A percentile compares a stretch with the other conserved stretches of the same genome.
Conservation (phyloP, 2,329 filamentous ascomycete species). For the Lizonia empirigonia region DNA sequence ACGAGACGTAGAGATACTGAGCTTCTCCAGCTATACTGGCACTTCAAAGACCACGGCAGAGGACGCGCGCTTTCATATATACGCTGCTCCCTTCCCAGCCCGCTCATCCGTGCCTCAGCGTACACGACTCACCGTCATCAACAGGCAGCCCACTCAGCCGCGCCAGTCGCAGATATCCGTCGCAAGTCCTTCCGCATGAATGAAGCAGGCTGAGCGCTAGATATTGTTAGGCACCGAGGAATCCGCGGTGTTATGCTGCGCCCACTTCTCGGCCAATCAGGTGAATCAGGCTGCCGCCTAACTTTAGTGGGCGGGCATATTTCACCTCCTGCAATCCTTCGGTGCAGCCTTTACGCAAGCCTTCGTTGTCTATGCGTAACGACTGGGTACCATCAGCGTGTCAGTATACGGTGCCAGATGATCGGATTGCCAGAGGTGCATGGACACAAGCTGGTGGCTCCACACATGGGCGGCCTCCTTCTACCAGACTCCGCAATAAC, state of each 20-base stretch:
- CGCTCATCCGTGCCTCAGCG: constrained; percentile 11
- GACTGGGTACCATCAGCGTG: constrained; percentile 12
- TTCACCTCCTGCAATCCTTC: constrained; percentile 7
- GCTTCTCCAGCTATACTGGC: not conserved
- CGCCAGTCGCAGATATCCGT: constrained; percentile 12
- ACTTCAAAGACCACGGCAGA: constrained; percentile 1
- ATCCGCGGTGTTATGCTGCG: constrained; percentile 9
- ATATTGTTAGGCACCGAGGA: constrained; percentile 13
- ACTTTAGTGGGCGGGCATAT: constrained; percentile 3
- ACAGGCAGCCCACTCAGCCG: constrained; percentile 18
- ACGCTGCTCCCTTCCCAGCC: constrained; percentile 8
- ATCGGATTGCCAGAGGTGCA: not conserved
- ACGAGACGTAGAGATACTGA: not conserved
- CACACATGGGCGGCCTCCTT: constrained; percentile 10
- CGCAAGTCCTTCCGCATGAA: constrained; percentile 17
- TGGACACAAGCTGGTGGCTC: not conserved
- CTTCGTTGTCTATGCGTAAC: not conserved
- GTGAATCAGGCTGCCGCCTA: constrained; percentile 1
- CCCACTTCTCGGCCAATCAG: constrained; percentile 8
- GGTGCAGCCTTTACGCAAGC: not conserved
- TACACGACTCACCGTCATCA: constrained; percentile 17
- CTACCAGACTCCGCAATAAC: not conserved
- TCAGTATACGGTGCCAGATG: not conserved
- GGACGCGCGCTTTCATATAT: constrained; percentile 14
- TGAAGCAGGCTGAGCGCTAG: constrained; percentile 16